These are phyloP conservation scores for Stephania japonica DNA, from an alignment of 164 flowering plant genomes.

Conservation along the genomic window DNA sequence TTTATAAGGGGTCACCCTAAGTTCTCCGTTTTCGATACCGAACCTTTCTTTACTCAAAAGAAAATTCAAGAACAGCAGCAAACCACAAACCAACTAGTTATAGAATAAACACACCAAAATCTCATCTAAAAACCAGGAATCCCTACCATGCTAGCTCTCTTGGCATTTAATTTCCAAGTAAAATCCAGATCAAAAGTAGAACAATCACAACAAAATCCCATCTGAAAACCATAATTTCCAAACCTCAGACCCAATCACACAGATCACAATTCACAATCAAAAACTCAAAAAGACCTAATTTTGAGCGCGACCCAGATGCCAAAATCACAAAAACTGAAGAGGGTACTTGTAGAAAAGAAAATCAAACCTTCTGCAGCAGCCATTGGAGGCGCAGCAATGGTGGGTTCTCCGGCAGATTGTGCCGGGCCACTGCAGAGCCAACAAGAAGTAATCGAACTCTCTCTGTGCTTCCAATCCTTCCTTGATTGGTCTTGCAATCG, in stretches of 20 bases:
- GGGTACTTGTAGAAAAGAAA: background rate
- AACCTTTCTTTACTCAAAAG: background rate
- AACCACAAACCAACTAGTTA: background rate
- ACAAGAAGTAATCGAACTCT: slow-evolving; percentile 17
- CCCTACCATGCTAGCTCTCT: too few species aligned
- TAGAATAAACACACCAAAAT: background rate
- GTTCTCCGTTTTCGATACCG: background rate
- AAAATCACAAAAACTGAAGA: background rate
- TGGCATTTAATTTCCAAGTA: too few species aligned
- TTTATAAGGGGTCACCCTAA: background rate
- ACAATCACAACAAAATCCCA: too few species aligned
- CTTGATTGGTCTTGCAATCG: background rate
- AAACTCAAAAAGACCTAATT: background rate
- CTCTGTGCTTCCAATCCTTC: slow-evolving; percentile 7
- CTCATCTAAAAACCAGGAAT: background rate
- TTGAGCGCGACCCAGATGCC: background rate
- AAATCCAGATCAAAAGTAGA: too few species aligned
- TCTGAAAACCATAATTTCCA: too few species aligned
- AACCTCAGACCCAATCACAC: background rate
- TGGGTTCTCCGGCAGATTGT: slow-evolving; percentile 10
- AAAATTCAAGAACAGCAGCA: background rate
- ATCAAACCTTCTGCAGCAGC: slow-evolving; percentile 13
- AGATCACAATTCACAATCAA: background rate
- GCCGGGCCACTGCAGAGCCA: slow-evolving; percentile 18
- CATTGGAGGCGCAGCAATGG: slow-evolving; percentile 13